phyloP scores from a whole-genome alignment of 768 basidiomycete genomes.

The Mycena sanguinolenta region DNA sequence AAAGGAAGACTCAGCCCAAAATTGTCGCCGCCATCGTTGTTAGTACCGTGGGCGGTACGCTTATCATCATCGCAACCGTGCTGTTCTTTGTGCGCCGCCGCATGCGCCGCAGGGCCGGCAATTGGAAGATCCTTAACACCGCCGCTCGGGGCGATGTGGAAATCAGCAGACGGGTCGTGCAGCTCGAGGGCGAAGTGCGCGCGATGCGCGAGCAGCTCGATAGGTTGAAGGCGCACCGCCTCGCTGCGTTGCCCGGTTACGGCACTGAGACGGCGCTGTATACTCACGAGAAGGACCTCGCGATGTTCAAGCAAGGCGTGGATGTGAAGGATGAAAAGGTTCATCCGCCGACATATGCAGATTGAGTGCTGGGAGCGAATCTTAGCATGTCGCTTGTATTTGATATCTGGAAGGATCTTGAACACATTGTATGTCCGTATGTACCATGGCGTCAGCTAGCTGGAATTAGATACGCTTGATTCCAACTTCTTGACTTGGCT shows the following conservation, averaged over 20 bases:
- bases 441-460: no score
- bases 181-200: constrained; percentile 1
- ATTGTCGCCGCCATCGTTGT: background rate
- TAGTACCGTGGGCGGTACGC: background rate
- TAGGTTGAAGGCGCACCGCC: background rate
- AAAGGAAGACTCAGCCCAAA: no score
- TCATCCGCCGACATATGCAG: background rate
- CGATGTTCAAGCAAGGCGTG: no score
- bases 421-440: no score
- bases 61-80: background rate
- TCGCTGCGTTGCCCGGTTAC: background rate
- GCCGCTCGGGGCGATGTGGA: background rate
- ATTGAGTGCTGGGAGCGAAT: background rate
- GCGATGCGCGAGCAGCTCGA: background rate
- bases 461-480: no score
- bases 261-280: background rate
- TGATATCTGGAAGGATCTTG: no score
- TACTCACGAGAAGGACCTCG: background rate
- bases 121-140: background rate
- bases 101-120: background rate
- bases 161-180: background rate
- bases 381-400: no score
- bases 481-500: no score
- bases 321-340: no score
- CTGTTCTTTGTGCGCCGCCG: no score